A percentile compares a stretch with the other conserved stretches of the same genome.
phyloP scores from a whole-genome alignment of 1,139 yeast species.

The Yamadazyma songkhlaensis region DNA sequence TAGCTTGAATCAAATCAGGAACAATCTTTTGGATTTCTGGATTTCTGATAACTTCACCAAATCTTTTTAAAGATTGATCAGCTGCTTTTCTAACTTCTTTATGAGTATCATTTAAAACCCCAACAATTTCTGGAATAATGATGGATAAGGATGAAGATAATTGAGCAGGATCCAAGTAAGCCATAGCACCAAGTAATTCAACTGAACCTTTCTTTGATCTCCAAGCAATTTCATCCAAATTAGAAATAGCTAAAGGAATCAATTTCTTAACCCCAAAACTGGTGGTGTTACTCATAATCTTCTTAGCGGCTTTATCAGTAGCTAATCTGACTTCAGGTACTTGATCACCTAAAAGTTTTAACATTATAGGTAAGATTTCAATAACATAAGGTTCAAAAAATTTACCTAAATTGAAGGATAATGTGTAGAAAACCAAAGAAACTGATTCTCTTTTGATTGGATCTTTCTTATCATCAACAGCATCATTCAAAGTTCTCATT shows the following conservation, averaged over 20 bases:
- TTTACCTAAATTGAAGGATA: slow-evolving; percentile 72
- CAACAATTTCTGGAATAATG: slow-evolving; percentile 94
- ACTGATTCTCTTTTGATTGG: slow-evolving; percentile 82
- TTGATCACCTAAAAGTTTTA: slow-evolving; percentile 81
- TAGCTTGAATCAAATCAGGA: slow-evolving; percentile 86
- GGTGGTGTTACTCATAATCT: slow-evolving; percentile 88
- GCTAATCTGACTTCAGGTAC: slow-evolving; percentile 85
- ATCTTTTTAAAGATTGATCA: slow-evolving; percentile 79
- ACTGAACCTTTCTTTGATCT: slow-evolving; percentile 96
- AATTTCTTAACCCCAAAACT: slow-evolving; percentile 88
- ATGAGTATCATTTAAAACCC: slow-evolving; percentile 91
- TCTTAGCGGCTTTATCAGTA: slow-evolving; percentile 81
- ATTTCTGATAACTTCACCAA: slow-evolving; percentile 95
- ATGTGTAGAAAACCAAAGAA: slow-evolving; percentile 79
- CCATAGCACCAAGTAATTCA: slow-evolving; percentile 95
- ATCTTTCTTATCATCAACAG: slow-evolving; percentile 83
- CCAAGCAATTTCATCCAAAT: slow-evolving; percentile 91
- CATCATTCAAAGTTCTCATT: slow-evolving; percentile 73
- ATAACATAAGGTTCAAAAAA: slow-evolving; percentile 92
- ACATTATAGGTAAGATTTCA: slow-evolving; percentile 78
- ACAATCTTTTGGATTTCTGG: slow-evolving; percentile 93
- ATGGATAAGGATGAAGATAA: slow-evolving; percentile 83
- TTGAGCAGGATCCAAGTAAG: slow-evolving; percentile 93
- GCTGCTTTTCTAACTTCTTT: slow-evolving; percentile 97
- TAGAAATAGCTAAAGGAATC: slow-evolving; percentile 86